Evolutionary conservation across 2,329 filamentous ascomycete species (phyloP), one percentile per base, ranked within the genome.

Genomic region (Ascochyta pisi): DNA sequence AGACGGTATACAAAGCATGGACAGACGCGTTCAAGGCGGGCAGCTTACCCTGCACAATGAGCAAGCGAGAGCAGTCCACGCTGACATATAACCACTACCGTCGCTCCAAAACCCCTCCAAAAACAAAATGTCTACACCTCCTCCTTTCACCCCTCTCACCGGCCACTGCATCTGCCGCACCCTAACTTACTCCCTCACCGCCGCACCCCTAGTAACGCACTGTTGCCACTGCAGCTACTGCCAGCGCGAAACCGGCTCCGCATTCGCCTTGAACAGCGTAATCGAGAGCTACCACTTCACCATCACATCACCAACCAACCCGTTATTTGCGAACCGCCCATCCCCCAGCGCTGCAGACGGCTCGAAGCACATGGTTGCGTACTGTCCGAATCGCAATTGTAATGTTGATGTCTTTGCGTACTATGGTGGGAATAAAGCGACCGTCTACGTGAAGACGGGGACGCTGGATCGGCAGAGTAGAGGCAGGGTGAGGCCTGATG

Each of bases 201-300:
- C 55, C 15, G 15, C 62, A 1, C 68, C 71, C 34, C 66, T 82
- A 38, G 58, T 78, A 47, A 73, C 78, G 31, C 76, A 82, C 64
- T 78, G 76, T 73, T 82, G 80, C 68, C 77, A 81, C 67, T 82
- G 80, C 70, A 78, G 76, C 23, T 66, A 68, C 55, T 82, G 81
- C 69, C 79, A 82, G 62, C 76, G 73, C 50, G 78, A 81, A 63
- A 77, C 75, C 15, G 79, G 80, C 56, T 70, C 73, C 38, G 73
- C 68, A 46, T 74, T 71, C 49, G 68, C 48, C 27, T 40, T 81
- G 57, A 81, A 81, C 69, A 75, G 76, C 54, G 54, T 78, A 54
- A 76, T 81, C 63, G 79, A 82, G 61, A 61, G 74, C 24, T 63
- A 70, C 29, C 66, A 73, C 50, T 51, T 82, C 41, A 58, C 53